phyloP scores from a whole-genome alignment of 345 rosid species.

The Pistacia integerrima region DNA sequence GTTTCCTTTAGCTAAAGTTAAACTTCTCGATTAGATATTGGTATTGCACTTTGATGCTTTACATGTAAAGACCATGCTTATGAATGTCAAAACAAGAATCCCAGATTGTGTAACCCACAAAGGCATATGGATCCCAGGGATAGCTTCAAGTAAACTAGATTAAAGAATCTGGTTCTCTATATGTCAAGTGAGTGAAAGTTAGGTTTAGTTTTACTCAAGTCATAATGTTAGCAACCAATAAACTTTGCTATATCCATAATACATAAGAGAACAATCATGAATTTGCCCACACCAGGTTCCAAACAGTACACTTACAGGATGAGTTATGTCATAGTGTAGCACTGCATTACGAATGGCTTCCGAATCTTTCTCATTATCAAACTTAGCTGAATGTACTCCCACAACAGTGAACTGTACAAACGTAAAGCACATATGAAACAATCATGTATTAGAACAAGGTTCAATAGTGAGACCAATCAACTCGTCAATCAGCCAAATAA shows the following conservation, averaged over 20 bases:
- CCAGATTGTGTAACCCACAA: too few species aligned
- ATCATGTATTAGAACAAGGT: not conserved
- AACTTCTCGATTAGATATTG: too few species aligned
- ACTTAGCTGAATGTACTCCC: conserved; percentile 97
- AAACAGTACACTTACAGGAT: conserved; percentile 61
- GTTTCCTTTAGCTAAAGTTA: too few species aligned
- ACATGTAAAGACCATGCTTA: too few species aligned
- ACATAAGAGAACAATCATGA: not conserved
- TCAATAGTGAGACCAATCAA: not conserved
- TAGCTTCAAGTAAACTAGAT: not conserved
- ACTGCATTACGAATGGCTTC: conserved; percentile 95
- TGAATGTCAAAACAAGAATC: too few species aligned
- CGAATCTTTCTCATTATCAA: conserved; percentile 93
- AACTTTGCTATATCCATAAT: conserved; percentile 9
- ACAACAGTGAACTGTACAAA: conserved; percentile 75
- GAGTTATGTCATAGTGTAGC: conserved; percentile 75
- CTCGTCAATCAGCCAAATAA: not conserved
- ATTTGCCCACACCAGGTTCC: conserved; percentile 7
- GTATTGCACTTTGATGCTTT: too few species aligned
- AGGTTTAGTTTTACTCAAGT: not conserved
- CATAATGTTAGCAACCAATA: not conserved
- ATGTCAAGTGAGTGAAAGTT: not conserved
- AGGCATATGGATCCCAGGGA: not conserved
- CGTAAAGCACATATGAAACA: conserved; percentile 14
- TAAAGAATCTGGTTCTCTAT: not conserved